Evolutionary conservation across 768 basidiomycete species (phyloP), one percentile per base, ranked within the genome.

Genomic region (Kwoniella dendrophila): DNA sequence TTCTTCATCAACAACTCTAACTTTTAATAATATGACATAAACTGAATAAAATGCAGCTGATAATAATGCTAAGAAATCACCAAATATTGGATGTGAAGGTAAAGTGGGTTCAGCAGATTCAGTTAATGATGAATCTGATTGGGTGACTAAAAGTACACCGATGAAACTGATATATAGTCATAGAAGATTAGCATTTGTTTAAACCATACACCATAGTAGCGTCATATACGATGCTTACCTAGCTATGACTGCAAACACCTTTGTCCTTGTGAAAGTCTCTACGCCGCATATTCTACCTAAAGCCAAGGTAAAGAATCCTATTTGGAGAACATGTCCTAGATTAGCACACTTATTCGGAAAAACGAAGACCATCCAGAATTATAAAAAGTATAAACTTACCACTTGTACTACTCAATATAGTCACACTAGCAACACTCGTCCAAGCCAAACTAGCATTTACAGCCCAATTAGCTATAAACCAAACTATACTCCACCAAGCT

Each of bases 401-500:
- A 67, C 91, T 93, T 83, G 87, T 94, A 72, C 88, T 87, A 1
- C 90, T 88, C 53, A 96, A 79, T 36, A 97, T 88, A 3, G 94
- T 96, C 20, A 90, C 86, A 76, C 92, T 95, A 1, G 91, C 90
- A n/a, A 97, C 94, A 70, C 88, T 92, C 1, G 95, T 98, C 75
- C 88, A 89, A 30, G 85, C 87, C 45, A 98, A 82, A 20, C 89
- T 83, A 0, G 87, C 88, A 74, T 94, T 96, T 30, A 95, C 81
- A 11, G 86, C 78, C 91, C 93, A 98, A 73, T 98, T 98, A 12
- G 95, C 95, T 36, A 87, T 82, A 72, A 99, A 96, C 80, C 94
- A 99, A 34, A 95, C 81, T 60, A 90, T 83, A 77, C 89, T 92
- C 79, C 97, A 98, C 52, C 83, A 79, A 4, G 85, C 81, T 3